phyloP scores from a whole-genome alignment of 176 grass and related monocot species.

The Eragrostis nindensis region DNA sequence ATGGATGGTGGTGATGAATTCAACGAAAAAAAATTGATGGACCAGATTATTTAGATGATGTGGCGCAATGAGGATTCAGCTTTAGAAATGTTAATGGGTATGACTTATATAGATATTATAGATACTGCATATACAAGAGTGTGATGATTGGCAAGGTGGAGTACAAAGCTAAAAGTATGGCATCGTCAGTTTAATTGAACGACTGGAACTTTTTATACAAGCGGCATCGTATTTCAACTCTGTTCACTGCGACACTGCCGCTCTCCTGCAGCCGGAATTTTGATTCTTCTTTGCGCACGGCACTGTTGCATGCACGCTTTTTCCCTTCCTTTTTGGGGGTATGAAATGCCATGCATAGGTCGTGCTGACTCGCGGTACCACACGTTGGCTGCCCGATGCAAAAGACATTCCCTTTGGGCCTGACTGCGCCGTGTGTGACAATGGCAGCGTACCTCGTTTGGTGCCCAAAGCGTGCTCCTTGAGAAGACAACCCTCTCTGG shows the following conservation, averaged over 20 bases:
- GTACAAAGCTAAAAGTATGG: too few relatives aligned
- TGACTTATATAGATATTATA: too few relatives aligned
- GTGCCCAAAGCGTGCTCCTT: constrained; percentile 66
- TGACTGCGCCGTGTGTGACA: constrained; percentile 47
- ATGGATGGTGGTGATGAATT: too few relatives aligned
- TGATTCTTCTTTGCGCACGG: neutral
- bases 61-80: too few relatives aligned
- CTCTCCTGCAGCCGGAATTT: neutral
- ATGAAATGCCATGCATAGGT: neutral
- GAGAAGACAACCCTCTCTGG: constrained; percentile 59
- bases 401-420: constrained; percentile 65
- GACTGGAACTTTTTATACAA: too few relatives aligned
- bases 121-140: too few relatives aligned
- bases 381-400: constrained; percentile 44
- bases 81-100: too few relatives aligned
- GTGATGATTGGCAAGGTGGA: too few relatives aligned
- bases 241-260: too few relatives aligned
- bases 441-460: constrained; percentile 49
- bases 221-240: neutral
- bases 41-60: too few relatives aligned
- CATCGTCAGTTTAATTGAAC: too few relatives aligned
- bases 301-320: neutral
- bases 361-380: constrained; percentile 4
- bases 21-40: too few relatives aligned
- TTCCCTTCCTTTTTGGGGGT: neutral